Evolutionary conservation across 78 protist genomes (phyloP), one percentile per base, ranked within the genome.

Genomic region (Dictyostelium capitatum): DNA sequence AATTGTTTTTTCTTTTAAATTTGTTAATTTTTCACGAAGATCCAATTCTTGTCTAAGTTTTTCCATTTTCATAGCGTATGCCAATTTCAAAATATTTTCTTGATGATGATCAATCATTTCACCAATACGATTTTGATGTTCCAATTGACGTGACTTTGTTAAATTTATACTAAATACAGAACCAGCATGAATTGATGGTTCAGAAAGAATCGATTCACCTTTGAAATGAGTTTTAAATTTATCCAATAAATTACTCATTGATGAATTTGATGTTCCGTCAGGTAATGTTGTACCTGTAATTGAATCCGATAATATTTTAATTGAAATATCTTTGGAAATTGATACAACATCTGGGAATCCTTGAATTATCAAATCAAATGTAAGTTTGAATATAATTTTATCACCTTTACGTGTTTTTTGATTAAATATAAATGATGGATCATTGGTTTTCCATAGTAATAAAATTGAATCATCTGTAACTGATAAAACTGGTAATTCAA

Each of bases 91-190:
- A 1, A 87, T 62, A 47, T 77, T 87, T 43, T 87, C 93, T 59
- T 87, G 93, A 64, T 87, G 93, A 30, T 11, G 30, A 78, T 87
- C 93, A 32, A 87, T 87, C 93, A 87, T 87, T 30, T 87, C 93
- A 62, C 93, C 93, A 51, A 87, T 87, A 20, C 70, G 41, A 37
- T 77, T 77, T 43, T 87, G 93, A 30, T 87, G 84, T 37, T 87
- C 93, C 8, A 77, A 41, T 41, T 87, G 93, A 28, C 84, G 28
- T 1, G 93, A 87, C 50, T 87, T 87, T 25, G 93, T 87, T 23
- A 74, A 48, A 48, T 87, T 57, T 12, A 87, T 75, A 23, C 79
- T 87, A 51, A 87, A 87, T 17, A 87, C 93, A n/a, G 85, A 51
- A 50, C 93, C 93, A 15, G 93, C 81, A 62, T 77, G 83, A 6